Conservation (phyloP, 129 eudicot species). For the Logfia minima region DNA sequence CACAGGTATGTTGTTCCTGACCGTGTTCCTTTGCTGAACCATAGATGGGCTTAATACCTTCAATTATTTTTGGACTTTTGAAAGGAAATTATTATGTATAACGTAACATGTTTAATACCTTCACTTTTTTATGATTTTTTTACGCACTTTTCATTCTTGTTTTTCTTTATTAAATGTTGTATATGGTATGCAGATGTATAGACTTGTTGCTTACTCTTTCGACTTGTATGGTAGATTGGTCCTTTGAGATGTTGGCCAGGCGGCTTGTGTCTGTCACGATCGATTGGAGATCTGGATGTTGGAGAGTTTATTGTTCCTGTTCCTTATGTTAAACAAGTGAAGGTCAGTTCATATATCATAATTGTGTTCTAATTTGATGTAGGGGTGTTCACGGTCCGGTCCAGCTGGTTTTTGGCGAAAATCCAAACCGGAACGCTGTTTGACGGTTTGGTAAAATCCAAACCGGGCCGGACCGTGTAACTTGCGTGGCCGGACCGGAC, state of each 20-base stretch:
- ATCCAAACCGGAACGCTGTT: too few relatives aligned
- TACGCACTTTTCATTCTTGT: background rate
- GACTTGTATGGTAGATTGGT: conserved; percentile 61
- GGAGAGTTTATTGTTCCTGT: conserved; percentile 97
- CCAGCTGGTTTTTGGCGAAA: too few relatives aligned
- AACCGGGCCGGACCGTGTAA: too few relatives aligned
- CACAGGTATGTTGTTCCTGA: conserved; percentile 54
- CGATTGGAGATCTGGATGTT: conserved; percentile 95
- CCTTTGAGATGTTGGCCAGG: conserved; percentile 99
- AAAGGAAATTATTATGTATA: conserved; percentile 7
- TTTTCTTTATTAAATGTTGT: background rate
- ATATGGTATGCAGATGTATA: background rate
- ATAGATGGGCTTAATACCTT: background rate
- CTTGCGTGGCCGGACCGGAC: too few relatives aligned
- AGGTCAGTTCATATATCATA: conserved; percentile 50
- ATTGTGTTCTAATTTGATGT: too few relatives aligned
- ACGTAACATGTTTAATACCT: background rate
- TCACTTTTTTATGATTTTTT: too few relatives aligned
- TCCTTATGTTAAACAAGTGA: conserved; percentile 94
- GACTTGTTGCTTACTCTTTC: conserved; percentile 16
- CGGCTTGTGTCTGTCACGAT: conserved; percentile 92
- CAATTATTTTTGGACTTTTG: background rate
- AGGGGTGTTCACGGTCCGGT: too few relatives aligned
- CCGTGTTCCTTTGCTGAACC: background rate
- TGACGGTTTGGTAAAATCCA: too few relatives aligned